Base-by-base conservation (phyloP, 176 grass and related monocot genomes). In the Oryza longistaminata region DNA sequence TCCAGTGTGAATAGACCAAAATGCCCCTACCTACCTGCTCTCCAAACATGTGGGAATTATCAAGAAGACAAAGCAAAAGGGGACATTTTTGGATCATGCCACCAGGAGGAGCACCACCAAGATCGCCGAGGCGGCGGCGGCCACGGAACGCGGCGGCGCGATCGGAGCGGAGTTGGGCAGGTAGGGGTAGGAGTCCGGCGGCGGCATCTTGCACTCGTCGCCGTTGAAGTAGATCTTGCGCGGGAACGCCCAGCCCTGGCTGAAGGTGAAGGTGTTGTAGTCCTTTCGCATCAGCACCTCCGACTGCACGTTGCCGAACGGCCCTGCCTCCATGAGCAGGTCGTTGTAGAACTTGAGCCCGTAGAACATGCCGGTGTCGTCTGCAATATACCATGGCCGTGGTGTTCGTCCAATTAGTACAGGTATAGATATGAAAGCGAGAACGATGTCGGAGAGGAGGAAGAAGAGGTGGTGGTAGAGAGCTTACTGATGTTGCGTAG, bases 151-250 rank as follows among this genome's bases (percentile, higher is more conserved):
- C 1, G 60, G 60, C 3, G 70, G 10, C 8, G 2, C 17, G 35
- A 16, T 14, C 3, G 73, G 86, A 9, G 88, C 81, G 27, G 91
- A 80, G 70, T 74, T 98, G 37, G 93, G 96, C 52, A 98, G 88
- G 84, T 94, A 87, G 3, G 96, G 96, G 86, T 98, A 98, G 31
- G 82, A 61, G 79, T 96, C 91, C 4, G 93, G 96, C 13, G 78
- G 72, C 3, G 91, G 96, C 91, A 92, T 85, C 81, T 83, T 89
- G 86, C 93, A 98, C 90, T 94, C 86, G 81, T 98, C 91, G 86
- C 93, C 93, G 53, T 98, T 98, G 86, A 98, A 96, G 91, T 92
- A 95, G 29, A 98, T 89, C 88, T 89, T 98, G 52, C 89, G 87
- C 12, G 93, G 96, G 83, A 98, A 98, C 2, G 91, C 93, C 96